Conservation (phyloP, 805 yeast genomes). For the Sugiyamaella americana region DNA sequence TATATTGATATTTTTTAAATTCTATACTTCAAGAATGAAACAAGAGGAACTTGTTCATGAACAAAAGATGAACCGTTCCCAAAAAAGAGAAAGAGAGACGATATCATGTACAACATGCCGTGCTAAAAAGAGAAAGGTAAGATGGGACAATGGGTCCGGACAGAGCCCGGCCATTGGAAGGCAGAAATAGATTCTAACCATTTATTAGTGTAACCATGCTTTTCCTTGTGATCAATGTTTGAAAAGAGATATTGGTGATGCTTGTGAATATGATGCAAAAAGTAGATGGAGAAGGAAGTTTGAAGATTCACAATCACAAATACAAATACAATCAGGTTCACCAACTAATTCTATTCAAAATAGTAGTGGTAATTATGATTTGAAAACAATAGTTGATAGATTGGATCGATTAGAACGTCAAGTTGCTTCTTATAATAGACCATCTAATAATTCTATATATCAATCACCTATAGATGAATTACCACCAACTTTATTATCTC, state of each 20-base stretch:
- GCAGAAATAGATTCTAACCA: background rate
- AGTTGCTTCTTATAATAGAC: background rate
- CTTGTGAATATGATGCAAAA: constrained; percentile 2
- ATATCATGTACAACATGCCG: constrained; percentile 3
- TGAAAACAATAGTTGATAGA: background rate
- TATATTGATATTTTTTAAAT: too few relatives aligned
- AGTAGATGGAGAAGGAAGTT: constrained; percentile 3
- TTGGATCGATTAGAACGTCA: background rate
- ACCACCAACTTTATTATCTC: background rate
- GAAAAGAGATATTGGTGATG: background rate
- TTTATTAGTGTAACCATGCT: constrained; percentile 4
- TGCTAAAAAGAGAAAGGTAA: constrained; percentile 3
- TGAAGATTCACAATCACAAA: too few relatives aligned
- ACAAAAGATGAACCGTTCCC: too few relatives aligned
- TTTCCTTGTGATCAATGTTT: constrained; percentile 5
- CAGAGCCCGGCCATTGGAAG: too few relatives aligned
- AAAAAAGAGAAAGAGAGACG: constrained; percentile 7
- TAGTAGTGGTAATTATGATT: background rate
- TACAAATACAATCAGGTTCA: background rate
- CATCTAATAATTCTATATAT: background rate
- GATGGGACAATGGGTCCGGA: background rate
- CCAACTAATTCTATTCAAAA: background rate
- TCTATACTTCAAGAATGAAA: too few relatives aligned
- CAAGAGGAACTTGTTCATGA: too few relatives aligned
- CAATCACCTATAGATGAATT: background rate